These are phyloP conservation scores for Neurospora tetraspora DNA, from an alignment of 495 filamentous ascomycete species.

Conservation along the genomic window DNA sequence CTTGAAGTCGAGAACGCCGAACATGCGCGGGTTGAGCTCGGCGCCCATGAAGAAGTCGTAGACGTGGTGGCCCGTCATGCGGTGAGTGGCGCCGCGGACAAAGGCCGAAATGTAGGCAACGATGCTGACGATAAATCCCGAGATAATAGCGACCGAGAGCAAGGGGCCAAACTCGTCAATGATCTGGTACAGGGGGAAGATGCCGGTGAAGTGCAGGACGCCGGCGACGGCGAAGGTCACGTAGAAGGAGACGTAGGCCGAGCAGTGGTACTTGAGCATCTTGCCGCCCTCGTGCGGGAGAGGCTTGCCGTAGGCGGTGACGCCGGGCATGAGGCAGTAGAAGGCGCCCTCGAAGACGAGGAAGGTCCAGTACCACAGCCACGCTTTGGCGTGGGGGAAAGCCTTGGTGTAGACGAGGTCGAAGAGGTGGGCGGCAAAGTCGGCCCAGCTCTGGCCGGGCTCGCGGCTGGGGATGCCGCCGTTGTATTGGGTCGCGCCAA, in stretches of 20 bases:
- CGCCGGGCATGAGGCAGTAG: slow-evolving; percentile 77
- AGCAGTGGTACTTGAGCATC: slow-evolving; percentile 90
- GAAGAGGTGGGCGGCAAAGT: slow-evolving; percentile 59
- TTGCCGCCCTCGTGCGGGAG: slow-evolving; percentile 71
- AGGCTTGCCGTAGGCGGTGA: slow-evolving; percentile 75
- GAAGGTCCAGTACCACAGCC: slow-evolving; percentile 89
- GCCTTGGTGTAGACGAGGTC: slow-evolving; percentile 69
- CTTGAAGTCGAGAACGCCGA: slow-evolving; percentile 91
- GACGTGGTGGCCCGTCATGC: slow-evolving; percentile 84
- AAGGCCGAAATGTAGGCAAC: slow-evolving; percentile 79
- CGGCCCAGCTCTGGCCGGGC: slow-evolving; percentile 50
- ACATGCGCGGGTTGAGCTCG: slow-evolving; percentile 92
- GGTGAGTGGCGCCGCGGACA: slow-evolving; percentile 68
- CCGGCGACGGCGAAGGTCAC: slow-evolving; percentile 60
- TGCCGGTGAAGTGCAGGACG: slow-evolving; percentile 63
- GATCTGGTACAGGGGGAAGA: slow-evolving; percentile 87
- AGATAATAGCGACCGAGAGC: slow-evolving; percentile 81
- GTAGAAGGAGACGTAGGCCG: slow-evolving; percentile 78
- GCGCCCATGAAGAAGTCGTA: slow-evolving; percentile 99
- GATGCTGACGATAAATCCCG: slow-evolving; percentile 69
- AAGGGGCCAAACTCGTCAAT: slow-evolving; percentile 93
- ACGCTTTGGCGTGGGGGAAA: slow-evolving; percentile 69
- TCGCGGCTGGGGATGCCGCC: slow-evolving; percentile 64
- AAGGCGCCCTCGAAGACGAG: slow-evolving; percentile 71
- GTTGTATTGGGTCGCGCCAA: slow-evolving; percentile 84